Evolutionary conservation across 495 filamentous ascomycete genomes (phyloP), one percentile per base, ranked within the genome.

Genomic region (Endocarpon pusillum): DNA sequence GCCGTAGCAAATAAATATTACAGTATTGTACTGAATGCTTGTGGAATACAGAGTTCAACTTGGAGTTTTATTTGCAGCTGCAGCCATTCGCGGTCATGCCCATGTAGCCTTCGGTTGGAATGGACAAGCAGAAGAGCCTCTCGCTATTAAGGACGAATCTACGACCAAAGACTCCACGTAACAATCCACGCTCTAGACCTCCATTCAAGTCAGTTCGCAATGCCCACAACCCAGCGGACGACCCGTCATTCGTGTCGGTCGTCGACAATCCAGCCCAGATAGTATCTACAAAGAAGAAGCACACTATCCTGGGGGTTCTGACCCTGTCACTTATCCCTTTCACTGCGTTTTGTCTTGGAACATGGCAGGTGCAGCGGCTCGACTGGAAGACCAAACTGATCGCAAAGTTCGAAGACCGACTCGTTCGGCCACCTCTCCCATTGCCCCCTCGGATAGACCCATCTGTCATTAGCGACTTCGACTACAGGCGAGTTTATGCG

Each of bases 341-440:
- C 27, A 94, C 84, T 4, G 78, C 89, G 32, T 93, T 97, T 53
- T 61, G 61, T 41, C 74, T 97, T 21, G 89, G 89, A 24, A 81
- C 78, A 26, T 97, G 89, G 89, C 89, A 97, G 48, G 76, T 97
- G n/a, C 67, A 91, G 46, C 82, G 89, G 2, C 71, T 97, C 11
- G 67, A 71, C 22, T 87, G 86, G 84, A 97, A 97, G 52, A 85
- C 85, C 6, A 78, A 86, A 24, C 60, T 96, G 11, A 75, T 97
- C 37, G 84, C 85, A 33, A 76, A 71, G 41, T 81, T 74, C 58
- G 86, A 94, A 59, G 84, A 94, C 59, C 80, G 87, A 0, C 67
- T 97, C 21, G 64, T 92, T 19, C 76, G 73, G 16, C 64, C 72
- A n/a, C 91, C 89, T 1, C 68, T 97, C 0, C 89, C 91, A 0